phyloP scores from a whole-genome alignment of 495 filamentous ascomycete genomes.

The Parathielavia appendiculata region DNA sequence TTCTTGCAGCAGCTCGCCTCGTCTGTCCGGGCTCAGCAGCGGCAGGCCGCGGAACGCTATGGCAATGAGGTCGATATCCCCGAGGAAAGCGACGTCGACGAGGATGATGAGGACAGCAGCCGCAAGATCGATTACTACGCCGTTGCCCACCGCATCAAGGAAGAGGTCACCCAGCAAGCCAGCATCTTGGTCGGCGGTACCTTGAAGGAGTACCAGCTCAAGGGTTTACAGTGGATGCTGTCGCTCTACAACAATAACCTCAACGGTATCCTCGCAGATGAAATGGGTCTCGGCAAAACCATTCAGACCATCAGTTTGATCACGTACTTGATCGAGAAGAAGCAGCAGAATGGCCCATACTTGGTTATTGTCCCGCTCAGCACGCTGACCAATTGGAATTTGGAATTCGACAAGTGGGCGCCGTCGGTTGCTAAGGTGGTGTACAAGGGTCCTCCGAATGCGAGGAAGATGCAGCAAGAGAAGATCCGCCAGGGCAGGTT shows the following conservation, averaged over 20 bases:
- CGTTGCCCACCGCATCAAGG: slow-evolving; percentile 91
- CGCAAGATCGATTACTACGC: slow-evolving; percentile 95
- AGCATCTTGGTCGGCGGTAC: slow-evolving; percentile 80
- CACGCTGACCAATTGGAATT: slow-evolving; percentile 96
- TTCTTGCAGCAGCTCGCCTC: slow-evolving; percentile 93
- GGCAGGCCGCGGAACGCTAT: slow-evolving; percentile 71
- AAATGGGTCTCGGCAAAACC: slow-evolving; percentile 99
- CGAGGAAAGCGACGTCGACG: slow-evolving; percentile 57
- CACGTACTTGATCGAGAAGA: slow-evolving; percentile 93
- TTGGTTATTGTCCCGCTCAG: slow-evolving; percentile 94
- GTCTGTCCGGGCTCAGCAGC: slow-evolving; percentile 88
- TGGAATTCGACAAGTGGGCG: slow-evolving; percentile 99
- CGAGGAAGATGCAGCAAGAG: slow-evolving; percentile 85
- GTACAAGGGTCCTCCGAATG: slow-evolving; percentile 90
- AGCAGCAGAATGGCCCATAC: slow-evolving; percentile 88
- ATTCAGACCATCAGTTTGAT: slow-evolving; percentile 98
- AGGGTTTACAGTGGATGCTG: slow-evolving; percentile 99
- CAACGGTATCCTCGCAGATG: slow-evolving; percentile 95
- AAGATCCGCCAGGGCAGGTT: slow-evolving; percentile 92
- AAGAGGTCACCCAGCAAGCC: slow-evolving; percentile 79
- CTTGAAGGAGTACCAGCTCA: slow-evolving; percentile 95
- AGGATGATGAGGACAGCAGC: slow-evolving; percentile 64
- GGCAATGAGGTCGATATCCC: slow-evolving; percentile 56
- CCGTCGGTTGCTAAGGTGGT: slow-evolving; percentile 79
- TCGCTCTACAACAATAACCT: slow-evolving; percentile 99